Conservation (phyloP, 768 basidiomycete species). For the Rhizopogon vulgaris region DNA sequence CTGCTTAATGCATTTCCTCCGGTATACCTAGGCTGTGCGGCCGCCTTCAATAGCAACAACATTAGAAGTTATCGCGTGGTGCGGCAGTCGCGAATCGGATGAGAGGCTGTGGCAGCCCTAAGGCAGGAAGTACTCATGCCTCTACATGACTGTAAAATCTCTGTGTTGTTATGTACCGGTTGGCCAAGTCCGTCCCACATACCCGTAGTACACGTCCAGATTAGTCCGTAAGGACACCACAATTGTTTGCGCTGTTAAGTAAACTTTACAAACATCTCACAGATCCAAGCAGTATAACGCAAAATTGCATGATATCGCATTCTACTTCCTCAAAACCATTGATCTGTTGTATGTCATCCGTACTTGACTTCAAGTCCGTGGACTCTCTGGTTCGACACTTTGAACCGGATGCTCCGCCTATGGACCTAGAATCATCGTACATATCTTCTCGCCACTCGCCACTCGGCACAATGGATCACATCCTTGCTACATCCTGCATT, state of each 20-base stretch:
- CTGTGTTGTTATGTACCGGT: background rate
- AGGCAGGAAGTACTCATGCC: conserved; percentile 63
- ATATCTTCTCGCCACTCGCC: too few species aligned
- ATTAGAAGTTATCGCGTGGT: conserved; percentile 61
- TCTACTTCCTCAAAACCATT: too few species aligned
- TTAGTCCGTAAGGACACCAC: background rate
- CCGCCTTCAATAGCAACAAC: conserved; percentile 58
- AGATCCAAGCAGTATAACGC: too few species aligned
- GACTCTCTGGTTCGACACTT: too few species aligned
- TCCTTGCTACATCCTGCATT: conserved; percentile 47
- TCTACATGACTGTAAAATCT: conserved; percentile 9
- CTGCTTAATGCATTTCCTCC: conserved; percentile 55
- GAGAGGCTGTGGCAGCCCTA: conserved; percentile 63
- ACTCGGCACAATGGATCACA: conserved; percentile 2
- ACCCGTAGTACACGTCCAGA: background rate
- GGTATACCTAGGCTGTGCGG: conserved; percentile 59
- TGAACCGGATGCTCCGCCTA: too few species aligned
- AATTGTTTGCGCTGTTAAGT: background rate
- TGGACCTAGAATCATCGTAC: too few species aligned
- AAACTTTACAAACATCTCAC: background rate
- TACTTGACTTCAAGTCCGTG: too few species aligned
- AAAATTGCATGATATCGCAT: too few species aligned
- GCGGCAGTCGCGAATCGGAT: conserved; percentile 65
- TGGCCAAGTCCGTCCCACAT: background rate
- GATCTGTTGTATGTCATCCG: too few species aligned